Conservation (phyloP, 768 basidiomycete species). For the Trametes gibbosa region DNA sequence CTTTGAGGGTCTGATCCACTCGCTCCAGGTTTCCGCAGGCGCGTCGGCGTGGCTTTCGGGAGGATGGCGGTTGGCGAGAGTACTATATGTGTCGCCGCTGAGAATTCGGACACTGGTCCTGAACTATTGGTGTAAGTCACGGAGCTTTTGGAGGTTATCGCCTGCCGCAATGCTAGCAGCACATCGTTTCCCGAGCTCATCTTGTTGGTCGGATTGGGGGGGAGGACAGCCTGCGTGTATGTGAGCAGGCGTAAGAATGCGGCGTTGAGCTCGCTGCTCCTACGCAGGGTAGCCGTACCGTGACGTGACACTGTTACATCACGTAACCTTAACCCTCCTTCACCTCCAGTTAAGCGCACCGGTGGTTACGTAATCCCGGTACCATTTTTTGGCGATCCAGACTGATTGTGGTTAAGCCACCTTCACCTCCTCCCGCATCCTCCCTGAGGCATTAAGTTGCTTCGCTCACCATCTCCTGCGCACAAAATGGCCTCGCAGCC, state of each 20-base stretch:
- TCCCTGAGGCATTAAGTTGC: slow-evolving; percentile 79
- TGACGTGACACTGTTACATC: background rate
- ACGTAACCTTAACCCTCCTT: background rate
- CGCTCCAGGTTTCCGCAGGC: slow-evolving; percentile 67
- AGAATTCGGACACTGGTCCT: slow-evolving; percentile 44
- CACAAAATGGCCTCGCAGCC: slow-evolving; percentile 66
- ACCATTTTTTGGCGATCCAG: slow-evolving; percentile 18
- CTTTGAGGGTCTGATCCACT: slow-evolving; percentile 38
- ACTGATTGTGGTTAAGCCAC: slow-evolving; percentile 13
- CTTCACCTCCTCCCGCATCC: slow-evolving; percentile 18
- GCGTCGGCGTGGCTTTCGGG: slow-evolving; percentile 74
- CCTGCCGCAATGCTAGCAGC: slow-evolving; percentile 55
- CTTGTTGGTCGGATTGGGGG: background rate
- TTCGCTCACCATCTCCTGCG: slow-evolving; percentile 42
- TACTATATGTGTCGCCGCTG: slow-evolving; percentile 62
- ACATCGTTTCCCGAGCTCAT: slow-evolving; percentile 38
- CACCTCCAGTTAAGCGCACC: background rate
- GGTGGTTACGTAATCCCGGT: slow-evolving; percentile 1
- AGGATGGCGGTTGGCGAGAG: slow-evolving; percentile 51
- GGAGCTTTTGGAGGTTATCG: slow-evolving; percentile 52
- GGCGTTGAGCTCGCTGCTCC: too few relatives aligned
- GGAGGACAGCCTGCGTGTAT: background rate
- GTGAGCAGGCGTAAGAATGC: background rate
- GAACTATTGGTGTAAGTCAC: slow-evolving; percentile 48
- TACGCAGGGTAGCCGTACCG: background rate